Percentiles rank a stretch among this genome's conserved stretches.
These are phyloP conservation scores for Myxozyma neotropica DNA, from an alignment of 805 yeast genomes.

Conservation along the genomic window DNA sequence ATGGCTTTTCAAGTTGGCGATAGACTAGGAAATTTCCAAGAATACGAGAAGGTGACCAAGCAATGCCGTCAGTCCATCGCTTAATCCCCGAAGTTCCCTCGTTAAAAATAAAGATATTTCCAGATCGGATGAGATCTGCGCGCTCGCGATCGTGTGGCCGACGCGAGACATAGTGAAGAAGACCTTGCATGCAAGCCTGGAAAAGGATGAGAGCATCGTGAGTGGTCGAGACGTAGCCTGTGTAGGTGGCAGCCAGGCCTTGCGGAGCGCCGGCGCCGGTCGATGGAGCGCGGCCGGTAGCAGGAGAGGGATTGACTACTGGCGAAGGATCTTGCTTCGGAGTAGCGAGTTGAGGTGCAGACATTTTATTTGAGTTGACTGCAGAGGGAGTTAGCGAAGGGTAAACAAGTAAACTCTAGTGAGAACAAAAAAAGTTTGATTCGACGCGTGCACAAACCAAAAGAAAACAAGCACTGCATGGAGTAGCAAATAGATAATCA, in stretches of 20 bases:
- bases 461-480: not conserved
- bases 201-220: constrained; percentile 79
- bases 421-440: constrained; percentile 6
- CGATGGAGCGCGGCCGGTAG: not conserved
- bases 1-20: constrained; percentile 62
- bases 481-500: not conserved
- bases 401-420: not conserved
- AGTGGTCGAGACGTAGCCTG: constrained; percentile 78
- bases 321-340: constrained; percentile 16
- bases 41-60: constrained; percentile 92
- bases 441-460: constrained; percentile 9
- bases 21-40: constrained; percentile 83
- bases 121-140: constrained; percentile 63
- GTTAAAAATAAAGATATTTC: constrained; percentile 80
- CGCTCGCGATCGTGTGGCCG: constrained; percentile 85
- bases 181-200: constrained; percentile 72
- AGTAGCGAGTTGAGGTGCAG: constrained; percentile 20
- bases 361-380: not conserved
- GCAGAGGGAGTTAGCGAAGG: constrained; percentile 6
- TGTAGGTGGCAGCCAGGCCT: constrained; percentile 53
- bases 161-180: constrained; percentile 63
- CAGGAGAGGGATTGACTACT: constrained; percentile 9
- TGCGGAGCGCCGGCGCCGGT: constrained; percentile 14
- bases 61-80: constrained; percentile 95
- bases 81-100: constrained; percentile 82